These are phyloP conservation scores for Fusarium heterosporum DNA, from an alignment of 2,329 filamentous ascomycete genomes.

Conservation along the genomic window DNA sequence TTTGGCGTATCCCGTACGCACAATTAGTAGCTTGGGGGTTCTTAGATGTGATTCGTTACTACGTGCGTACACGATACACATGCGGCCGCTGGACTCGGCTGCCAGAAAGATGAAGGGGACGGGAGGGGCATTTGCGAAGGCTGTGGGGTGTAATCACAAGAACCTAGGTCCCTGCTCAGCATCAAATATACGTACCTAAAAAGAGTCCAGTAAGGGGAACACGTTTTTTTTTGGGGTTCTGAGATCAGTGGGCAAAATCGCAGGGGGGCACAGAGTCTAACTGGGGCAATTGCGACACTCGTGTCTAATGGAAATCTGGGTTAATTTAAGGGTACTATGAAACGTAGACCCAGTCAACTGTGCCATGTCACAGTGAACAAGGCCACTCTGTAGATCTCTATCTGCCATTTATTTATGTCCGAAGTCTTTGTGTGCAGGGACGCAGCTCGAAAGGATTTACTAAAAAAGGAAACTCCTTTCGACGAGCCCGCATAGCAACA, in stretches of 20 bases:
- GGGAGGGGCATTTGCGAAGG: conserved; percentile 28
- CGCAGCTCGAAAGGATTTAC: conserved; percentile 2
- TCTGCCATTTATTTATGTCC: conserved; percentile 2
- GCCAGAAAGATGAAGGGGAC: conserved; percentile 36
- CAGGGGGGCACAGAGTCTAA: neutral
- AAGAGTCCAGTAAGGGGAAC: conserved; percentile 5
- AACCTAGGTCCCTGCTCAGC: neutral
- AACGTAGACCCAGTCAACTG: conserved; percentile 4
- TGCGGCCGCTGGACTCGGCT: conserved; percentile 24
- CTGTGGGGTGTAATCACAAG: conserved; percentile 20
- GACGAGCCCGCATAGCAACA: conserved; percentile 2
- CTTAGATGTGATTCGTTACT: neutral
- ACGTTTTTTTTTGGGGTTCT: conserved; percentile 24
- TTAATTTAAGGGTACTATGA: conserved; percentile 26
- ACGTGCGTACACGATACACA: conserved; percentile 1
- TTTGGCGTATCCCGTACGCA: neutral
- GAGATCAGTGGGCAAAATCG: conserved; percentile 13
- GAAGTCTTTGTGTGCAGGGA: neutral
- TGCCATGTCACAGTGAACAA: neutral
- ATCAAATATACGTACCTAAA: neutral
- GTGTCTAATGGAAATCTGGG: conserved; percentile 12
- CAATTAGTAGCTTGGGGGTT: conserved; percentile 7
- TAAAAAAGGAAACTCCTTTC: conserved; percentile 2
- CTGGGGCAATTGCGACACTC: neutral
- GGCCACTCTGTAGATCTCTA: neutral